These are phyloP conservation scores for Dendryphion nanum DNA, from an alignment of 2,329 filamentous ascomycete genomes.

Conservation along the genomic window DNA sequence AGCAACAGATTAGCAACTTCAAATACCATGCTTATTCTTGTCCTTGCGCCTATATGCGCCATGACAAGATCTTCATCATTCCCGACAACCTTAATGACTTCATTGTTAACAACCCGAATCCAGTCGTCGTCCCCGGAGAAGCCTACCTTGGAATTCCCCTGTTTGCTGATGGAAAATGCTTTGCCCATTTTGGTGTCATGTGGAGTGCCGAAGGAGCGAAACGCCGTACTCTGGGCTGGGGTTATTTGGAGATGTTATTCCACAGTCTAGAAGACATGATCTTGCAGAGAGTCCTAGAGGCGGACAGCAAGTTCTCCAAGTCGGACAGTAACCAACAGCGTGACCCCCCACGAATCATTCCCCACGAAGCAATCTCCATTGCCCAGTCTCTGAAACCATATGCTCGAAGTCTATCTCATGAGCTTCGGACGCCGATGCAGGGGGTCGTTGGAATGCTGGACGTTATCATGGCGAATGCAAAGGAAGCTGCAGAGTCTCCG, in stretches of 20 bases:
- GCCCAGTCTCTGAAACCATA: constrained; percentile 69
- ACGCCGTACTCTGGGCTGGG: constrained; percentile 60
- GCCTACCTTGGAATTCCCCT: constrained; percentile 67
- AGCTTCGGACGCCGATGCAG: constrained; percentile 72
- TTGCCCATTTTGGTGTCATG: constrained; percentile 70
- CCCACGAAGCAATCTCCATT: constrained; percentile 56
- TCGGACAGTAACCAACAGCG: constrained; percentile 19
- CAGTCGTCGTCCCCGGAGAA: constrained; percentile 60
- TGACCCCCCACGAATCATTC: constrained; percentile 46
- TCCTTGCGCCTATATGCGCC: constrained; percentile 67
- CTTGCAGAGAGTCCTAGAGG: constrained; percentile 56
- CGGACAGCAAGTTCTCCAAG: constrained; percentile 45
- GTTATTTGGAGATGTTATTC: constrained; percentile 65
- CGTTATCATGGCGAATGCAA: constrained; percentile 71
- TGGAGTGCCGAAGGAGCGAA: constrained; percentile 64
- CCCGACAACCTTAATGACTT: constrained; percentile 61
- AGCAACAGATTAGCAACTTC: constrained; percentile 58
- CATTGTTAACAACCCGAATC: constrained; percentile 60
- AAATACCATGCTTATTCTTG: constrained; percentile 65
- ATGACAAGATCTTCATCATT: constrained; percentile 69
- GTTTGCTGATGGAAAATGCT: constrained; percentile 63
- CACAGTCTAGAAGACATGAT: constrained; percentile 69
- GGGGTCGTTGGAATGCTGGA: constrained; percentile 74
- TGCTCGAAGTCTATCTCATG: constrained; percentile 70
- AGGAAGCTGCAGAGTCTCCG: constrained; percentile 61